These are phyloP conservation scores for Tetrahymena thermophila DNA, from an alignment of 73 alveolate genomes.

Conservation along the genomic window DNA sequence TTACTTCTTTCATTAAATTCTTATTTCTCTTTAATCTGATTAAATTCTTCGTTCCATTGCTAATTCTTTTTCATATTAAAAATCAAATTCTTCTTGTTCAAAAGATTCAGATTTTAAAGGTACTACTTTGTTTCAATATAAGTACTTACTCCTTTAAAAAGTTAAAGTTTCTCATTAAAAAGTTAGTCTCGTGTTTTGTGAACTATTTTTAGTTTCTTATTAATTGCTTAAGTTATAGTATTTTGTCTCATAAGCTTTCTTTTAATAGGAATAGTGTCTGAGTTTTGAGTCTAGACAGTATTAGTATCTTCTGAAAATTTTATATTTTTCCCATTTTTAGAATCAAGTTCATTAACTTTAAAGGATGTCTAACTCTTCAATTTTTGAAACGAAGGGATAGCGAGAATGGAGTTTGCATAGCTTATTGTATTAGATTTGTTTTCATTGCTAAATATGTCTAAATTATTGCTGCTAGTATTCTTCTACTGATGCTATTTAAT, in stretches of 20 bases:
- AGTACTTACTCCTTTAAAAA: not conserved
- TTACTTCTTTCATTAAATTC: not conserved
- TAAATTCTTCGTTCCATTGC: not conserved
- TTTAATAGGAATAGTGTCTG: not conserved
- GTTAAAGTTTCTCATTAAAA: not conserved
- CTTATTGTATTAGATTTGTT: not conserved
- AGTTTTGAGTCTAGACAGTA: not conserved
- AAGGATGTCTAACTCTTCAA: not conserved
- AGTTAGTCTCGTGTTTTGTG: not conserved
- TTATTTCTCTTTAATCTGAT: not conserved
- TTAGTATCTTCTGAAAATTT: not conserved
- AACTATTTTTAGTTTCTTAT: not conserved
- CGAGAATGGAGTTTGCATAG: not conserved
- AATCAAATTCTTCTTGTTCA: not conserved
- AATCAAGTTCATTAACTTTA: not conserved
- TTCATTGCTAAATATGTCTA: not conserved
- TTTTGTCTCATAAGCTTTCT: not conserved
- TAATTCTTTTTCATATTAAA: not conserved
- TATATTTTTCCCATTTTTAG: not conserved
- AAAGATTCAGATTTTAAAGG: not conserved
- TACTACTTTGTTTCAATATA: not conserved
- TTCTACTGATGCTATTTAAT: not conserved
- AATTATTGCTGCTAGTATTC: not conserved
- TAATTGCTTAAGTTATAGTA: not conserved
- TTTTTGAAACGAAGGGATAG: not conserved